Evolutionary conservation across 306 rosid species (phyloP), one percentile per base, ranked within the genome.

Genomic region (Ziziphus jujuba): DNA sequence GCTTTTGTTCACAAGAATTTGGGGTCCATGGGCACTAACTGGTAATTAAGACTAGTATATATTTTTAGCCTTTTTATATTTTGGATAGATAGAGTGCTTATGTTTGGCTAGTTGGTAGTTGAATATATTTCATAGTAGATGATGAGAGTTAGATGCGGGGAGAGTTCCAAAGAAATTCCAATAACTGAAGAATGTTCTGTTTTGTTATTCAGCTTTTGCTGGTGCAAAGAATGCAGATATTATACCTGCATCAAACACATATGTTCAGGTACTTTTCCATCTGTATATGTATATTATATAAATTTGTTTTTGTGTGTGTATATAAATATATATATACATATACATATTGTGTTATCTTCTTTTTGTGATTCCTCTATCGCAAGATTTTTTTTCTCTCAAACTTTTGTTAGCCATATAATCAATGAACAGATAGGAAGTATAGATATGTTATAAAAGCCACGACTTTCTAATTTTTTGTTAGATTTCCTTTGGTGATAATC

Each of bases 221-320:
- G 97, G 97, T 48, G 73, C 88, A 63, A 89, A 86, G 82, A 86
- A 85, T 67, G 64, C 23, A 50, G 79, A 89, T 31, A 13, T 89
- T 72, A 84, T 89, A 59, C 88, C 98, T 20, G 95, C 95, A 62
- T 96, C 96, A 59, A 87, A 84, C 80, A 81, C 84, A 28, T 92
- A 89, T 56, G 87, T 90, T 59, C 96, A 92, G 98, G 98, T 92
- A 66, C 63, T 9, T 44, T 52, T 66, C 21, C 40, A 15, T 34
- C n/a, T 40, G 9, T 22, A 19, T 61, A 2, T 61, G 5, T 5
- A 28, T 28, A 28, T n/a, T 28, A 28, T 28, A 28, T 4, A 28
- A 28, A 28, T 28, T 28, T 28, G 33, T 28, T 28, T n/a, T n/a
- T n/a, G n/a, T n/a, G n/a, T n/a, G n/a, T n/a, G n/a, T n/a, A n/a